These are phyloP conservation scores for Rhododendron ovatum DNA, from an alignment of 148 eudicot genomes.

Conservation along the genomic window DNA sequence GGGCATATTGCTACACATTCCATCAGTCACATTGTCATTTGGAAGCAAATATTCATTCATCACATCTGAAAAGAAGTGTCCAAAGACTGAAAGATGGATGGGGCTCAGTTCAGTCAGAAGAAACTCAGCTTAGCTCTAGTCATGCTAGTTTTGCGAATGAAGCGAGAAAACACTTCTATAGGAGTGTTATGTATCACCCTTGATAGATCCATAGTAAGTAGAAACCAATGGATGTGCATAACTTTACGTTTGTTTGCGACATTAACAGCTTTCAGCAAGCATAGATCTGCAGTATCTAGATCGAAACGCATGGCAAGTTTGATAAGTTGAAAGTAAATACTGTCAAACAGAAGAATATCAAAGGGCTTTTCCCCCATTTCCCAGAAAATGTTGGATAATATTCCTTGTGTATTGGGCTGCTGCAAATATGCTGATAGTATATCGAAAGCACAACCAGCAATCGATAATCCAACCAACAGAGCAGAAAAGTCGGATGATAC, in stretches of 20 bases:
- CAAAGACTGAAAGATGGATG: conserved; percentile 67
- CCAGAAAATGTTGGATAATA: conserved; percentile 24
- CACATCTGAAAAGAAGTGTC: conserved; percentile 41
- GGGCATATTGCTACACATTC: conserved; percentile 19
- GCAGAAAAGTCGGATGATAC: conserved; percentile 37
- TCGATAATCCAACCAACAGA: conserved; percentile 43
- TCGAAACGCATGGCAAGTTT: conserved; percentile 39
- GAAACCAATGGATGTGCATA: conserved; percentile 28
- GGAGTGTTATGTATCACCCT: conserved; percentile 60
- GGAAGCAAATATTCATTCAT: conserved; percentile 26
- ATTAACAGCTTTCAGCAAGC: conserved; percentile 70
- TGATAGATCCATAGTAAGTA: conserved; percentile 41
- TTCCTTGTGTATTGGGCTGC: conserved; percentile 24
- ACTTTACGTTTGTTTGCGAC: conserved; percentile 29
- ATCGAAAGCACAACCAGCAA: conserved; percentile 64
- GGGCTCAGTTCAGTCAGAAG: conserved; percentile 56
- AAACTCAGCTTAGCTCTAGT: conserved; percentile 49
- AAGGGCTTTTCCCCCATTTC: conserved; percentile 21
- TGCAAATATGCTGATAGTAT: conserved; percentile 32
- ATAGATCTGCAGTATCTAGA: conserved; percentile 50
- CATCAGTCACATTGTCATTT: conserved; percentile 15
- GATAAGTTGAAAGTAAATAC: conserved; percentile 45
- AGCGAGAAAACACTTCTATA: conserved; percentile 42
- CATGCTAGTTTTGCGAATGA: conserved; percentile 37
- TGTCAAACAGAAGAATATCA: conserved; percentile 48